Conservation (phyloP, 345 rosid genomes). For the Angophora floribunda region DNA sequence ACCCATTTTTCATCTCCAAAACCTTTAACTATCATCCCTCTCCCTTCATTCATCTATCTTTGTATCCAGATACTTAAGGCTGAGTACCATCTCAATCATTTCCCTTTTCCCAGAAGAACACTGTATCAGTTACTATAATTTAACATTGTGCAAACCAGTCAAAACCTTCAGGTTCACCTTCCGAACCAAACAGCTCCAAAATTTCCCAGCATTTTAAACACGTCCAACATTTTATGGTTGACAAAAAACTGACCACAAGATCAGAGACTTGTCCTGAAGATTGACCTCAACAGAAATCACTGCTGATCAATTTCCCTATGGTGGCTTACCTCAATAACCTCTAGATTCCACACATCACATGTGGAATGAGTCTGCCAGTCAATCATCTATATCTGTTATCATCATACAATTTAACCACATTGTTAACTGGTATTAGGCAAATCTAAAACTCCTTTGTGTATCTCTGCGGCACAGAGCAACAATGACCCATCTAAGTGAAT, state of each 20-base stretch:
- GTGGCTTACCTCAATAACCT: neutral
- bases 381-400: neutral
- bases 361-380: neutral
- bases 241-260: neutral
- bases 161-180: neutral
- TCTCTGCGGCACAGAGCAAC: neutral
- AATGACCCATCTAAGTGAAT: neutral
- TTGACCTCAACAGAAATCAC: neutral
- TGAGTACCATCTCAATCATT: neutral
- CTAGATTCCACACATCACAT: neutral
- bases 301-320: neutral
- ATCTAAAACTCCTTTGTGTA: neutral
- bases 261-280: neutral
- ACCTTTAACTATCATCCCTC: neutral
- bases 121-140: neutral
- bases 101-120: neutral
- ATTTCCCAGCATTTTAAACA: neutral
- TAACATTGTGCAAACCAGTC: neutral
- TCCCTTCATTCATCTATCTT: neutral
- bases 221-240: neutral
- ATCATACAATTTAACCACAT: neutral
- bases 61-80: neutral
- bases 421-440: neutral
- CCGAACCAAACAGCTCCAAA: neutral
- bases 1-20: neutral